Conservation (phyloP, 805 yeast genomes). For the Pichia phayaonensis region DNA sequence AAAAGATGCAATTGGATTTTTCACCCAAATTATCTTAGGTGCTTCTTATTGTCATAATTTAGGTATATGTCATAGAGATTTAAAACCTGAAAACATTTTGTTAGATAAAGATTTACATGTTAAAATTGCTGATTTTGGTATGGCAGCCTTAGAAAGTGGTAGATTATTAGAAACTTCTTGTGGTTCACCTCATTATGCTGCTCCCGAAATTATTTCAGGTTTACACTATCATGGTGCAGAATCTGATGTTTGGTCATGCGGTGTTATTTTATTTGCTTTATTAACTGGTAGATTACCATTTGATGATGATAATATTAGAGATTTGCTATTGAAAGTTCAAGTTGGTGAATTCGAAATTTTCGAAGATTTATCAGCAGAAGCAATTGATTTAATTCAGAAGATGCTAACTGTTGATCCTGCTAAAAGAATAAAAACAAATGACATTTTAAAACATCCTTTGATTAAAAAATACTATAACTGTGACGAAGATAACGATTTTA, state of each 20-base stretch:
- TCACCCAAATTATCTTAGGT: conserved; percentile 63
- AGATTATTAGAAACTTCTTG: conserved; percentile 87
- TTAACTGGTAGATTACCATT: conserved; percentile 94
- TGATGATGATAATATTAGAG: conserved; percentile 92
- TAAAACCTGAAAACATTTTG: conserved; percentile 72
- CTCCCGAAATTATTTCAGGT: conserved; percentile 97
- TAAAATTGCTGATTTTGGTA: conserved; percentile 97
- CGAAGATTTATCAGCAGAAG: conserved; percentile 67
- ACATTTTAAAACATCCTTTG: conserved; percentile 75
- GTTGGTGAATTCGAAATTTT: conserved; percentile 85
- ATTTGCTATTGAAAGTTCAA: conserved; percentile 82
- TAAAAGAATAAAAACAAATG: conserved; percentile 69
- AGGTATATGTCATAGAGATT: conserved; percentile 70
- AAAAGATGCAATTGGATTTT: conserved; percentile 82
- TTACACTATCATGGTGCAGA: conserved; percentile 94
- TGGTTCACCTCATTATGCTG: conserved; percentile 98
- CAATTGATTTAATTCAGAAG: conserved; percentile 71
- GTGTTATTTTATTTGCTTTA: conserved; percentile 87
- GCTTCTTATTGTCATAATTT: conserved; percentile 57
- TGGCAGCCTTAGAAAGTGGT: conserved; percentile 91
- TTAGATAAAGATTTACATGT: conserved; percentile 80
- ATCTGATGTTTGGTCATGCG: conserved; percentile 97
- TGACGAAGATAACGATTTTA: conserved; percentile 27
- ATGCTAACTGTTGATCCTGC: conserved; percentile 82
- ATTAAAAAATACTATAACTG: conserved; percentile 61